A percentile compares a stretch with the other conserved stretches of the same genome.
Evolutionary conservation across 345 rosid species (phyloP).

Genomic region (Salix exigua): DNA sequence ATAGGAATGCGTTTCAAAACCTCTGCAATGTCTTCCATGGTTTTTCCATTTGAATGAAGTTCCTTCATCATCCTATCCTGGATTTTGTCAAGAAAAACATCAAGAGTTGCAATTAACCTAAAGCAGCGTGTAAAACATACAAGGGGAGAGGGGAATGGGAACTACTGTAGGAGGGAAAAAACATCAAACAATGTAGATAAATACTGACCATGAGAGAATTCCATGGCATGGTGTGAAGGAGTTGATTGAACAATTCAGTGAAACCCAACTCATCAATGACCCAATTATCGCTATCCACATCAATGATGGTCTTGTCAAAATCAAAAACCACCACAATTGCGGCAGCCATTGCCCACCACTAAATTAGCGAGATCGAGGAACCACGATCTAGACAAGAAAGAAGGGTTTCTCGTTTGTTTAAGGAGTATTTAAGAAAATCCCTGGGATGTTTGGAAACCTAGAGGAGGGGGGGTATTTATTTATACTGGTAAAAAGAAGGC

Average conservation of each 20-base stretch:
- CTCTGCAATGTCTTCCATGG: slow-evolving; percentile 53
- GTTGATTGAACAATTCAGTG: slow-evolving; percentile 68
- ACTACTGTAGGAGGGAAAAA: too few relatives aligned
- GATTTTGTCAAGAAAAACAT: neutral
- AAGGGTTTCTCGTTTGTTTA: too few relatives aligned
- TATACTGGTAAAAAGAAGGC: slow-evolving; percentile 21
- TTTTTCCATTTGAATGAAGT: slow-evolving; percentile 55
- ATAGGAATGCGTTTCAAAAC: slow-evolving; percentile 51
- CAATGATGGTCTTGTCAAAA: slow-evolving; percentile 82
- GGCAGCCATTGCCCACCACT: slow-evolving; percentile 24
- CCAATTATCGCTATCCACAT: slow-evolving; percentile 87
- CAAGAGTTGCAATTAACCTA: too few relatives aligned
- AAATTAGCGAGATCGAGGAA: too few relatives aligned
- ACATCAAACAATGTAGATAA: too few relatives aligned
- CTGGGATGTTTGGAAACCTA: neutral
- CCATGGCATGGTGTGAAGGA: slow-evolving; percentile 91
- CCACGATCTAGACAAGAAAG: neutral
- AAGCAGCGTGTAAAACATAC: too few relatives aligned
- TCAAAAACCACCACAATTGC: slow-evolving; percentile 63
- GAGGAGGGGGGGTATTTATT: slow-evolving; percentile 20
- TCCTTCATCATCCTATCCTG: slow-evolving; percentile 86
- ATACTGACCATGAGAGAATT: slow-evolving; percentile 68
- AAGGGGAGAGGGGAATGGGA: neutral
- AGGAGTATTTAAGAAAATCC: neutral
- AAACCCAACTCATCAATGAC: slow-evolving; percentile 71